Conservation (phyloP, 75 land plant genomes). For the Picea glauca region DNA sequence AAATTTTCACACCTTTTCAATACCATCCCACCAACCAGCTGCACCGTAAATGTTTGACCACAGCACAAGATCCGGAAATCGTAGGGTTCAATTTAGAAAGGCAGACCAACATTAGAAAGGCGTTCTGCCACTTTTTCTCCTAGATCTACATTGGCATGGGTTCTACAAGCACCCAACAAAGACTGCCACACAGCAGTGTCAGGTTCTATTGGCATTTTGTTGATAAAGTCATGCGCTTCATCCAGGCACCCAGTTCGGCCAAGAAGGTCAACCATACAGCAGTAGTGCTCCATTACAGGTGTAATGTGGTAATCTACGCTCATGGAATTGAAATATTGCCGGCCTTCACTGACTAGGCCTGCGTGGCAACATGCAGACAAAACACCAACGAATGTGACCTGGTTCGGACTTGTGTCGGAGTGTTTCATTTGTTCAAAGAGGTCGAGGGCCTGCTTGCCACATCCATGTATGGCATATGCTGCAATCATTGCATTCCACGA, state of each 20-base stretch:
- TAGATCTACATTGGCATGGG: constrained; percentile 2
- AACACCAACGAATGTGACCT: constrained; percentile 4
- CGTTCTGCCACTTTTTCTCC: constrained; percentile 8
- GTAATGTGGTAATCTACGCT: background rate
- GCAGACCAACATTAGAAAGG: background rate
- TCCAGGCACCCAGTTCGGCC: constrained; percentile 11
- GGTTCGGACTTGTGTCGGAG: background rate
- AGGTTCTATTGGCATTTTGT: constrained; percentile 11
- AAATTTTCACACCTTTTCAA: constrained; percentile 13
- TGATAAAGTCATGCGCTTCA: constrained; percentile 9
- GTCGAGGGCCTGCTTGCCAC: background rate
- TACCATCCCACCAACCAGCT: constrained; percentile 14
- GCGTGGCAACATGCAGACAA: constrained; percentile 11
- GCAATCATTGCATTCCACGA: constrained; percentile 16
- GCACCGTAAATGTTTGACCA: constrained; percentile 24
- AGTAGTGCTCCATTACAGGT: constrained; percentile 15
- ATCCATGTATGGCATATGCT: constrained; percentile 7
- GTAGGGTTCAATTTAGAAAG: constrained; percentile 6
- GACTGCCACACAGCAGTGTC: constrained; percentile 6
- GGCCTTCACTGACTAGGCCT: background rate
- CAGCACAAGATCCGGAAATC: background rate
- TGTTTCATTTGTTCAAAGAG: constrained; percentile 2
- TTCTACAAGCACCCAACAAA: constrained; percentile 9
- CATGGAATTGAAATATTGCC: background rate
- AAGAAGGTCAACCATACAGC: constrained; percentile 10